Evolutionary conservation across 768 basidiomycete genomes (phyloP).

Genomic region (Macrocybe gigantea): DNA sequence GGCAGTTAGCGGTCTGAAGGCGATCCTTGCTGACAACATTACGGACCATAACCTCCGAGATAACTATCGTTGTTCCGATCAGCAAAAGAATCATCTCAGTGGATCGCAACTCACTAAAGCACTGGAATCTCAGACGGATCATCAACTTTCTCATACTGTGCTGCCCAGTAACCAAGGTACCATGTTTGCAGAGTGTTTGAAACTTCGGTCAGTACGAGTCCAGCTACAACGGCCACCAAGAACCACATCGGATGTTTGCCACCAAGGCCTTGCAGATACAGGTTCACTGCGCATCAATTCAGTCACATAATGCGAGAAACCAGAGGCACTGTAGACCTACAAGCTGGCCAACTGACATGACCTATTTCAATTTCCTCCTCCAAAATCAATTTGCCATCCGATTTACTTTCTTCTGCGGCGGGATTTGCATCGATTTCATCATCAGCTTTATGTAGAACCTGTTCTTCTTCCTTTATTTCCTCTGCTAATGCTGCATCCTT

Average conservation of each 20-base stretch:
- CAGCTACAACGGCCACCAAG: constrained; percentile 19
- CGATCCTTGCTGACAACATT: not conserved
- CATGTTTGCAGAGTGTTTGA: constrained; percentile 28
- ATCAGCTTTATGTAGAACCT: constrained; percentile 20
- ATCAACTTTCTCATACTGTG: constrained; percentile 29
- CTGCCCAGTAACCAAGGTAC: constrained; percentile 42
- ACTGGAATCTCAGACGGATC: constrained; percentile 25
- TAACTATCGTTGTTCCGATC: constrained; percentile 30
- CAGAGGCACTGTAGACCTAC: constrained; percentile 11
- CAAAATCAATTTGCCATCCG: constrained; percentile 57
- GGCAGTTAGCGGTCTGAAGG: not conserved
- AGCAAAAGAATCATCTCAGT: no score
- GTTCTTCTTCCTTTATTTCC: constrained; percentile 22
- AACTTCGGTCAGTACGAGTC: constrained; percentile 17
- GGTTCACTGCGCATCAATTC: constrained; percentile 20
- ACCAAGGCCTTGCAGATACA: constrained; percentile 32
- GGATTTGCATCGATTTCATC: constrained; percentile 16
- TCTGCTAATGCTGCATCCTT: constrained; percentile 29
- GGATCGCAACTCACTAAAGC: constrained; percentile 20
- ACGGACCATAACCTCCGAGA: constrained; percentile 32
- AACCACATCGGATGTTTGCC: constrained; percentile 28
- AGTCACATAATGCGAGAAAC: constrained; percentile 12
- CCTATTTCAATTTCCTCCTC: constrained; percentile 61
- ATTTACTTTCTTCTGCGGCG: constrained; percentile 15
- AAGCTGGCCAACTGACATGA: constrained; percentile 46